Percentiles rank a stretch among this genome's conserved stretches.
These are phyloP conservation scores for Populus pruinosa DNA, from an alignment of 345 rosid species.

Conservation along the genomic window DNA sequence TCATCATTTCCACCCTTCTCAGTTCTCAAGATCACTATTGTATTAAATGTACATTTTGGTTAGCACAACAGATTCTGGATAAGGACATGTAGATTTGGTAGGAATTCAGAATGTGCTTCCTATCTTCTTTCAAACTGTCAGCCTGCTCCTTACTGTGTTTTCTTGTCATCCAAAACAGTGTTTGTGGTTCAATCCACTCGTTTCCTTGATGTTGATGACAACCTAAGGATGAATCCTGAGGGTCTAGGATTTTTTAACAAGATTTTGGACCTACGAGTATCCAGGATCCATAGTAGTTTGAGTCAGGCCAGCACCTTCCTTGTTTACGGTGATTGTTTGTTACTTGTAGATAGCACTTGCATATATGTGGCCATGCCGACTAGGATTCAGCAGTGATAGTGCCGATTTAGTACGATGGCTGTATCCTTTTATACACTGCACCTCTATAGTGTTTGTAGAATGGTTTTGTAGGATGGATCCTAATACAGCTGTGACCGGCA, in stretches of 20 bases:
- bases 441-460: not conserved
- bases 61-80: not conserved
- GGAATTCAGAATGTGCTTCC: not conserved
- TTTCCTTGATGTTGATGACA: not conserved
- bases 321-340: not conserved
- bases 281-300: not conserved
- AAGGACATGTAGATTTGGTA: not conserved
- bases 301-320: not conserved
- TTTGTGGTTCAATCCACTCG: not conserved
- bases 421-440: not conserved
- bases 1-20: not conserved
- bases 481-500: not conserved
- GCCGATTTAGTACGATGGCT: not conserved
- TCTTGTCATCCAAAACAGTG: not conserved
- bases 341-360: not conserved
- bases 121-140: not conserved
- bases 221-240: not conserved
- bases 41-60: not conserved
- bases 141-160: not conserved
- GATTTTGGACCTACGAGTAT: not conserved
- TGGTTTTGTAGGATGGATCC: not conserved
- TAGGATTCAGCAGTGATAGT: not conserved
- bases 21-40: not conserved
- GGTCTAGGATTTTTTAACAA: not conserved
- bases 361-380: not conserved